Conservation (phyloP, 495 filamentous ascomycete species). For the Cryomyces antarcticus region DNA sequence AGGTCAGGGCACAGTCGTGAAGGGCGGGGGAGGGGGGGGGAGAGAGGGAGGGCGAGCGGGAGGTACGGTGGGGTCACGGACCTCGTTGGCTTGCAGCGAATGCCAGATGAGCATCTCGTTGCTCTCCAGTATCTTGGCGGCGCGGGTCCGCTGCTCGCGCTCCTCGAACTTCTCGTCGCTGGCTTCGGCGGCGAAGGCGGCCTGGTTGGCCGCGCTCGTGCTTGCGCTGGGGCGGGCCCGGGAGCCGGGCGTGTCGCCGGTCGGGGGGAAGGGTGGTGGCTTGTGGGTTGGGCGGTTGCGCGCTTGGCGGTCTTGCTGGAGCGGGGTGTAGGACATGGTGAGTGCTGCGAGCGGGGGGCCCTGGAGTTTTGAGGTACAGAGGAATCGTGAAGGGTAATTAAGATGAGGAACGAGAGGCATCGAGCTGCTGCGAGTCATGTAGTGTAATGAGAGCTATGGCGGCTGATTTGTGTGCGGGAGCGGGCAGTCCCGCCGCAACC, state of each 20-base stretch:
- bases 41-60: no score
- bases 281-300: conserved; percentile 3
- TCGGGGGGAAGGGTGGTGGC: neutral
- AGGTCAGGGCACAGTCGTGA: no score
- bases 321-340: conserved; percentile 1
- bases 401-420: no score
- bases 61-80: neutral
- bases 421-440: no score
- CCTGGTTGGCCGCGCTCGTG: neutral
- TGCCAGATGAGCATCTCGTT: conserved; percentile 14
- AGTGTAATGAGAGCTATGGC: no score
- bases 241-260: neutral
- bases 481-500: no score
- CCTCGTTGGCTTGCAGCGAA: conserved; percentile 8
- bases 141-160: conserved; percentile 7
- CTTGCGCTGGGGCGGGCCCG: neutral
- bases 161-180: conserved; percentile 7
- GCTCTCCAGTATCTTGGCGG: conserved; percentile 9
- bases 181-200: neutral
- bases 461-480: no score
- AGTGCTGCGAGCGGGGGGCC: neutral
- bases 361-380: no score
- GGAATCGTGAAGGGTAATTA: no score
- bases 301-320: conserved; percentile 7
- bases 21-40: no score